phyloP scores from a whole-genome alignment of 495 filamentous ascomycete genomes.

The Tricharina praecox region DNA sequence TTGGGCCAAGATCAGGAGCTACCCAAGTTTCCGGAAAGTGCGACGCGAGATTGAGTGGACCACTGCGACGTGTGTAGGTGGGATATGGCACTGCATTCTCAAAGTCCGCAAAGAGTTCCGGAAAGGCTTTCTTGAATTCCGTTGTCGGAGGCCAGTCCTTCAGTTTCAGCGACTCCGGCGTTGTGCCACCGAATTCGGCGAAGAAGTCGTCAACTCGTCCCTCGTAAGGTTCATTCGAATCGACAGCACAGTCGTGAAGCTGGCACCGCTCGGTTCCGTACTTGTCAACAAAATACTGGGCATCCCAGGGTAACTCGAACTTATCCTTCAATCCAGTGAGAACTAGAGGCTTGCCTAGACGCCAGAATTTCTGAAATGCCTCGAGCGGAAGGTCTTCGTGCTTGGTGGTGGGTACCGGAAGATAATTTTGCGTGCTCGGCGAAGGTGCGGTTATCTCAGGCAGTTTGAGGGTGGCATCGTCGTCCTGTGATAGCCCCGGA shows the following conservation, averaged over 20 bases:
- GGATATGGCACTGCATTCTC: constrained; percentile 25
- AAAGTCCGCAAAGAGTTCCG: constrained; percentile 24
- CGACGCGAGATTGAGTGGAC: constrained; percentile 20
- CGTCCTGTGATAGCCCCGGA: too few relatives aligned
- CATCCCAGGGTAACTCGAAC: constrained; percentile 25
- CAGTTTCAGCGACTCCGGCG: neutral
- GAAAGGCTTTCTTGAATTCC: constrained; percentile 23
- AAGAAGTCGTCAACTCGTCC: constrained; percentile 26
- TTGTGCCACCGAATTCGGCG: neutral
- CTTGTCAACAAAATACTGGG: constrained; percentile 19
- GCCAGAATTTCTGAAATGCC: constrained; percentile 17
- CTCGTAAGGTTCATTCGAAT: too few relatives aligned
- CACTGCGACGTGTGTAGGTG: constrained; percentile 20
- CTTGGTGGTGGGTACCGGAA: constrained; percentile 16
- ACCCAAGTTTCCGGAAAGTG: constrained; percentile 16
- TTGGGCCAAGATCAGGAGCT: constrained; percentile 26
- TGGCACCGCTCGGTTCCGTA: constrained; percentile 18
- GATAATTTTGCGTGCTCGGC: too few relatives aligned
- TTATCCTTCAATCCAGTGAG: constrained; percentile 17
- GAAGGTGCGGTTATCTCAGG: too few relatives aligned
- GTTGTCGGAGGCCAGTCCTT: constrained; percentile 27
- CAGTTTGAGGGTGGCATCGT: too few relatives aligned
- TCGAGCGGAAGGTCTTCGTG: constrained; percentile 6
- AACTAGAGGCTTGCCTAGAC: constrained; percentile 22
- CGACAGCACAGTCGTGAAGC: constrained; percentile 16